Percentiles rank a stretch among this genome's conserved stretches.
phyloP scores from a whole-genome alignment of 202 grass and related monocot species.

The Dendrocalamus latiflorus region DNA sequence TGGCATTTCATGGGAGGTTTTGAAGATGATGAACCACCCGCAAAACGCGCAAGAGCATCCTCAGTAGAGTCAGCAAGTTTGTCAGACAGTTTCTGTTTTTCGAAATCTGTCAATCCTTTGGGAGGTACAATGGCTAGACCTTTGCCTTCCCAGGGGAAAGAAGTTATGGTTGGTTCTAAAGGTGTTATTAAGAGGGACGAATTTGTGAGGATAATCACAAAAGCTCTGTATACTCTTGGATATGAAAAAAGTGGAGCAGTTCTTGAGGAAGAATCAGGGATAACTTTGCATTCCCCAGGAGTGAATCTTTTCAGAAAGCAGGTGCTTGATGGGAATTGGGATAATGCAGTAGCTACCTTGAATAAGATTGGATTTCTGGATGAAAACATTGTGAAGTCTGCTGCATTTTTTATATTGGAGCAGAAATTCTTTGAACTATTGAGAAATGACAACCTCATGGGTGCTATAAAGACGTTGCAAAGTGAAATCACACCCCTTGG shows the following conservation, averaged over 20 bases:
- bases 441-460: conserved; percentile 55
- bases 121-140: no score
- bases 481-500: conserved; percentile 79
- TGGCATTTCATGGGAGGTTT: conserved; percentile 96
- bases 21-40: conserved; percentile 90
- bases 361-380: conserved; percentile 74
- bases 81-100: no score
- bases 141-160: no score
- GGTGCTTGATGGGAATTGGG: conserved; percentile 80
- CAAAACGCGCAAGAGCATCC: conserved; percentile 86
- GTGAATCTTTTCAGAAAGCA: conserved; percentile 84
- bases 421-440: conserved; percentile 90
- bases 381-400: conserved; percentile 57
- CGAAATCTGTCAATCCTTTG: no score
- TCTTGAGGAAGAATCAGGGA: conserved; percentile 97
- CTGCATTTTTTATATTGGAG: conserved; percentile 80
- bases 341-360: conserved; percentile 67
- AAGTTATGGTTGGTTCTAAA: no score
- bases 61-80: no score
- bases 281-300: conserved; percentile 60
- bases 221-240: no score
- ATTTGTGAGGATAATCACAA: no score
- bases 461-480: conserved; percentile 70
- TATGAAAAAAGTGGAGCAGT: no score
- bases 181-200: no score